Conservation (phyloP, 2,329 filamentous ascomycete species). For the Hymenoscyphus albidus region DNA sequence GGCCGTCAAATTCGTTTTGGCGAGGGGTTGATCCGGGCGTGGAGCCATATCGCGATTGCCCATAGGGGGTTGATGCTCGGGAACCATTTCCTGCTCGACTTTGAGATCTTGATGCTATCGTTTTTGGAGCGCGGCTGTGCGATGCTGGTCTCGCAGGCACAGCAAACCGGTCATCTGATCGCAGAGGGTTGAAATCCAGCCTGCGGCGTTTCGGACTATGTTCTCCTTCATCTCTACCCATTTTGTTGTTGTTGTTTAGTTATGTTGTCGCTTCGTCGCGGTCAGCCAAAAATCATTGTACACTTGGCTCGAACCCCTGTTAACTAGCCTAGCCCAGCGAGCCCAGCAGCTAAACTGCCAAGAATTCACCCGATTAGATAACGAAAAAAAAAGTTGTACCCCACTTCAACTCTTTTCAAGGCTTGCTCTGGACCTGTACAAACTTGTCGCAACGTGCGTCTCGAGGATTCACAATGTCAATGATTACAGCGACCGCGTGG, state of each 20-base stretch:
- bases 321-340: background rate
- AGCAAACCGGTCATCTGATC: conserved; percentile 53
- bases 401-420: background rate
- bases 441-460: conserved; percentile 8
- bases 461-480: conserved; percentile 35
- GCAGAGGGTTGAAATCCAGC: conserved; percentile 55
- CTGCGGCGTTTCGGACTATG: conserved; percentile 61
- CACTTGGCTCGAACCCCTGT: conserved; percentile 3
- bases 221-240: conserved; percentile 39
- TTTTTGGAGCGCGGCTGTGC: conserved; percentile 26
- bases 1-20: conserved; percentile 57
- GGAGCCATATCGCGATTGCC: conserved; percentile 33
- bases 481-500: conserved; percentile 58
- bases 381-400: conserved; percentile 14
- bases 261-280: background rate
- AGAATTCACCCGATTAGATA: conserved; percentile 6
- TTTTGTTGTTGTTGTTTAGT: conserved; percentile 22
- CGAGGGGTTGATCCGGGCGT: conserved; percentile 41
- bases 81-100: conserved; percentile 33
- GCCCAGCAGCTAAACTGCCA: background rate
- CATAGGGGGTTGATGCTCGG: conserved; percentile 34
- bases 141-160: conserved; percentile 29
- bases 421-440: background rate
- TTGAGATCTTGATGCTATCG: conserved; percentile 34
- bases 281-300: background rate